Evolutionary conservation across 2,329 filamentous ascomycete genomes (phyloP), one percentile per base, ranked within the genome.

Genomic region (Penicillium sp.): DNA sequence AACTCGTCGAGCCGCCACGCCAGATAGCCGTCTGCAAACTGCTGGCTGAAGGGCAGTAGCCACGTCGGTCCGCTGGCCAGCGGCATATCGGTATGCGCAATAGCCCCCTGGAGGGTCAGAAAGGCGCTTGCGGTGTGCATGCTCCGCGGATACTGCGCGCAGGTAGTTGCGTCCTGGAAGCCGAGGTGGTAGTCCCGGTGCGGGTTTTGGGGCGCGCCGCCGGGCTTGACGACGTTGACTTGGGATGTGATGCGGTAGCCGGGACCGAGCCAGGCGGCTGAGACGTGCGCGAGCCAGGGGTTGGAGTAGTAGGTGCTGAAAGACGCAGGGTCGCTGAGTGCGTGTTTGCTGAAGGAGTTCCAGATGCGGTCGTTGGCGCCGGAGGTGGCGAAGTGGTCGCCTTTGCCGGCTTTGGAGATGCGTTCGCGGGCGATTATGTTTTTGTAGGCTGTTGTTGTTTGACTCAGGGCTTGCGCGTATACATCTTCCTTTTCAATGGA

Each of bases 171-270:
- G 0, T 78, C 81, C 66, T 85, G 82, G 68, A 87, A 86, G 0
- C 84, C 84, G 1, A 87, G 75, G 63, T 87, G 84, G 64, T 86
- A 87, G 64, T 87, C 84, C 1, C 84, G 76, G 64, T 87, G 84
- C 7, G 73, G 74, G 26, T 80, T 77, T 63, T 87, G 84, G 0
- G 84, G 74, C 35, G 76, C 71, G 0, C 81, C 82, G 18, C 83
- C 82, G 0, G 84, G 83, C 43, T 79, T 77, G 8, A 87, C 83
- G 49, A 85, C 78, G 64, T 87, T 87, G 42, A 85, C 80, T 65
- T 87, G 84, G 0, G 82, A 78, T 0, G 84, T 87, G 45, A 87
- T 65, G 21, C 81, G 79, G 66, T 86, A 86, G 2, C 74, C 78
- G 0, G 83, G 83, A 0, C 84, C 84, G 0, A 87, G 77, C 80